These are phyloP conservation scores for Salvia rosmarinus DNA, from an alignment of 257 asterid species.

Conservation along the genomic window DNA sequence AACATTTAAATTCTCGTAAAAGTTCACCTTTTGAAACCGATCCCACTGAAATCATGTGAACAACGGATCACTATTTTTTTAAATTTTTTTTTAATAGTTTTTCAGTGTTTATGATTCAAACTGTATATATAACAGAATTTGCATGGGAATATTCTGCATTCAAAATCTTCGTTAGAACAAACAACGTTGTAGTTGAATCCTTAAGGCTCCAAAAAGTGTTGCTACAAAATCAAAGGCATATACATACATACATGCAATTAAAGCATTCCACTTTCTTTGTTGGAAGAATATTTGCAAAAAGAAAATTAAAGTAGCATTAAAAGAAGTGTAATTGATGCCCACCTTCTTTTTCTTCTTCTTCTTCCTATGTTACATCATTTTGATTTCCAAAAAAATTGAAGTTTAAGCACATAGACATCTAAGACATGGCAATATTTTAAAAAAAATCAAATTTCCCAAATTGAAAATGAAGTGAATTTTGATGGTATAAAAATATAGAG, in stretches of 20 bases:
- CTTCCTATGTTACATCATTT: background rate
- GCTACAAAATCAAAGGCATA: conserved; percentile 14
- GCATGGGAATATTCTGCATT: conserved; percentile 20
- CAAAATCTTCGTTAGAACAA: conserved; percentile 17
- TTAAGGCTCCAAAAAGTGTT: conserved; percentile 38
- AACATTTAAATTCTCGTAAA: conserved; percentile 6
- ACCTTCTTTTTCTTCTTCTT: conserved; percentile 21
- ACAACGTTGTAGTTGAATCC: conserved; percentile 38
- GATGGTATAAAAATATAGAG: no score
- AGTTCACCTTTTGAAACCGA: conserved; percentile 6
- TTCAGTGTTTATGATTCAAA: background rate
- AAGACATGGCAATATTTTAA: no score
- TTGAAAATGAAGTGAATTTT: background rate
- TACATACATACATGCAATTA: conserved; percentile 23
- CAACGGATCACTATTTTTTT: background rate
- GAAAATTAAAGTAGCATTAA: conserved; percentile 22
- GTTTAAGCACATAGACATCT: background rate
- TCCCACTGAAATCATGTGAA: conserved; percentile 1
- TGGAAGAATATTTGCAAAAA: conserved; percentile 40
- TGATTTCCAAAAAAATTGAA: background rate
- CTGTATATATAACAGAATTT: background rate
- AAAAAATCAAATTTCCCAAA: background rate
- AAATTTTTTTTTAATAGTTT: background rate
- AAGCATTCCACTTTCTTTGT: conserved; percentile 32
- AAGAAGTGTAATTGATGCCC: conserved; percentile 34